These are phyloP conservation scores for Cadophora luteo-olivacea DNA, from an alignment of 2,329 filamentous ascomycete genomes.

Conservation along the genomic window DNA sequence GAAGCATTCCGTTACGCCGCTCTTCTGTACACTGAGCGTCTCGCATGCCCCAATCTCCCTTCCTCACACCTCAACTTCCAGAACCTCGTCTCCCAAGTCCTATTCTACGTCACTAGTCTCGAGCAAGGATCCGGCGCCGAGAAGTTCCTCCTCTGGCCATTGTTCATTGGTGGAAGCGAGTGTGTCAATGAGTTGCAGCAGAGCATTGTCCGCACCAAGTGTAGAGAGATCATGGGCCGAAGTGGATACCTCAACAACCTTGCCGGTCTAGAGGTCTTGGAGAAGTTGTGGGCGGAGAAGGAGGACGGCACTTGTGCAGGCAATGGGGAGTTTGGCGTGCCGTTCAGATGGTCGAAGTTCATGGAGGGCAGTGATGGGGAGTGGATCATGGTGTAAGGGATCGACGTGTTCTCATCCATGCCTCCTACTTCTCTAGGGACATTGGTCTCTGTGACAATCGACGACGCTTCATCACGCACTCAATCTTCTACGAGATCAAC, in stretches of 20 bases:
- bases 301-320: conserved; percentile 28
- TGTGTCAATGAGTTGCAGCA: conserved; percentile 84
- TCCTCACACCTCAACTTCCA: conserved; percentile 81
- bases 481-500: not conserved
- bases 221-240: conserved; percentile 84
- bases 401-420: not conserved
- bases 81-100: conserved; percentile 79
- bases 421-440: not conserved
- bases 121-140: conserved; percentile 75
- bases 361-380: conserved; percentile 59
- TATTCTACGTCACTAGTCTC: conserved; percentile 83
- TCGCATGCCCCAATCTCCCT: conserved; percentile 77
- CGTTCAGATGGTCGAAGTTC: conserved; percentile 42
- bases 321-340: conserved; percentile 30
- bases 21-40: conserved; percentile 86
- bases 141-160: conserved; percentile 91
- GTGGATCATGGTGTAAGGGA: conserved; percentile 70
- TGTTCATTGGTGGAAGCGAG: conserved; percentile 90
- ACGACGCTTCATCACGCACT: not conserved
- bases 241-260: conserved; percentile 95
- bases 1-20: conserved; percentile 91
- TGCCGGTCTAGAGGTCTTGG: conserved; percentile 82
- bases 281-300: conserved; percentile 73
- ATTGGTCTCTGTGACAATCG: not conserved
- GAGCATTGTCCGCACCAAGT: conserved; percentile 78